A percentile compares a stretch with the other conserved stretches of the same genome.
These are phyloP conservation scores for Tolypocladium tropicale DNA, from an alignment of 2,329 filamentous ascomycete species.

Conservation along the genomic window DNA sequence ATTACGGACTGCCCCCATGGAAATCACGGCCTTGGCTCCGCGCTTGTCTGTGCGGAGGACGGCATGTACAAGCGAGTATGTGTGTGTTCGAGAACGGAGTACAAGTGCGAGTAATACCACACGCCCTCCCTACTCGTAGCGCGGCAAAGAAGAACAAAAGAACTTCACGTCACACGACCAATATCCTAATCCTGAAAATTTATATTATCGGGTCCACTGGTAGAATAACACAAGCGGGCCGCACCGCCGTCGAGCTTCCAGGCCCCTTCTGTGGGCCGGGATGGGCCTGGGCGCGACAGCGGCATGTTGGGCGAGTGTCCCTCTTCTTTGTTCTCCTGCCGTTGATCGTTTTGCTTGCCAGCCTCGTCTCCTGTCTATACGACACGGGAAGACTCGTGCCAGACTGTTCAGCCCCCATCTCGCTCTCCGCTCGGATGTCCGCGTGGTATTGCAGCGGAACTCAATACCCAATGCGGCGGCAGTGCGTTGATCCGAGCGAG, in stretches of 20 bases:
- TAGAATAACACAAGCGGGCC: background rate
- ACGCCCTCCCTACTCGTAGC: background rate
- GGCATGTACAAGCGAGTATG: too few species aligned
- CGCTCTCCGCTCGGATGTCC: background rate
- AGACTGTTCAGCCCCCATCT: background rate
- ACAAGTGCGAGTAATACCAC: background rate
- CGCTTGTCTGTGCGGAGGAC: background rate
- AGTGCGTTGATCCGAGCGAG: background rate
- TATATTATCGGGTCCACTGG: background rate
- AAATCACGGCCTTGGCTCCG: background rate
- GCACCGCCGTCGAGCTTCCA: background rate
- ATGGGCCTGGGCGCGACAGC: background rate
- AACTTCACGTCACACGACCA: background rate
- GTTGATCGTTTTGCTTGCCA: background rate
- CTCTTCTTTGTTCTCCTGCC: background rate
- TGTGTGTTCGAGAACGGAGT: too few species aligned
- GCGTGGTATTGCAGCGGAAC: background rate
- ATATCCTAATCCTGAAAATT: background rate
- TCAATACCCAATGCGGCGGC: background rate
- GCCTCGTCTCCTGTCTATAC: background rate
- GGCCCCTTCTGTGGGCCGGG: background rate
- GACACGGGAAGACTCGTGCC: background rate
- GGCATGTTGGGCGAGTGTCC: background rate
- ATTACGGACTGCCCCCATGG: background rate
- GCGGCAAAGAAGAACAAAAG: background rate